These are phyloP conservation scores for Salix viminalis DNA, from an alignment of 345 rosid species.

Conservation along the genomic window DNA sequence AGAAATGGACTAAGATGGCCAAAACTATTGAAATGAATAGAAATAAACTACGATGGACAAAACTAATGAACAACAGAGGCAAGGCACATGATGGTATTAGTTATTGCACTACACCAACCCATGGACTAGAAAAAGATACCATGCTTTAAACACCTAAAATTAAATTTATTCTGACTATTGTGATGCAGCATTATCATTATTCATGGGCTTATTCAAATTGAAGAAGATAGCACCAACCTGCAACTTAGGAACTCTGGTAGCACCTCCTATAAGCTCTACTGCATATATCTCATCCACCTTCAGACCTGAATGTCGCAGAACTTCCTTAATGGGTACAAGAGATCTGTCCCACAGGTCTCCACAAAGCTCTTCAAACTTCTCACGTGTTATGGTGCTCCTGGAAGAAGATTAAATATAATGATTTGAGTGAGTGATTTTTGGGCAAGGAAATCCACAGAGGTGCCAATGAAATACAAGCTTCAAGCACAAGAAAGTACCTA, in stretches of 20 bases:
- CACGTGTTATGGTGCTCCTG: conserved; percentile 95
- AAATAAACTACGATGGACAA: not conserved
- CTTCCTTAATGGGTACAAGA: conserved; percentile 70
- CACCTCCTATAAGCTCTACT: conserved; percentile 94
- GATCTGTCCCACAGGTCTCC: conserved; percentile 90
- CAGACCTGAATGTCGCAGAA: conserved; percentile 71
- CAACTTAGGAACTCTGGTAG: conserved; percentile 97
- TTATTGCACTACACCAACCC: not conserved
- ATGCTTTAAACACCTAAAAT: not conserved
- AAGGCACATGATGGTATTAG: not conserved
- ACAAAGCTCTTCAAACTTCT: conserved; percentile 96
- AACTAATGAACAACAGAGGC: not conserved
- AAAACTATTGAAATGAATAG: not conserved
- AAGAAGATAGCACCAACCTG: conserved; percentile 53
- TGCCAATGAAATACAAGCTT: not conserved
- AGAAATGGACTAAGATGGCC: not conserved
- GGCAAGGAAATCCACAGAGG: not conserved
- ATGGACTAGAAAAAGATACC: not conserved
- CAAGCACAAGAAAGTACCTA: not conserved
- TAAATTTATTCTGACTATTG: not conserved
- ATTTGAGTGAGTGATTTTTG: not conserved
- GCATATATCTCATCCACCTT: conserved; percentile 76
- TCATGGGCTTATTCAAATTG: not conserved
- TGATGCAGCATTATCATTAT: not conserved
- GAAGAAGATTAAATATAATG: not conserved